Base-by-base conservation (phyloP, 495 filamentous ascomycete genomes). In the Oidiodendron maius region DNA sequence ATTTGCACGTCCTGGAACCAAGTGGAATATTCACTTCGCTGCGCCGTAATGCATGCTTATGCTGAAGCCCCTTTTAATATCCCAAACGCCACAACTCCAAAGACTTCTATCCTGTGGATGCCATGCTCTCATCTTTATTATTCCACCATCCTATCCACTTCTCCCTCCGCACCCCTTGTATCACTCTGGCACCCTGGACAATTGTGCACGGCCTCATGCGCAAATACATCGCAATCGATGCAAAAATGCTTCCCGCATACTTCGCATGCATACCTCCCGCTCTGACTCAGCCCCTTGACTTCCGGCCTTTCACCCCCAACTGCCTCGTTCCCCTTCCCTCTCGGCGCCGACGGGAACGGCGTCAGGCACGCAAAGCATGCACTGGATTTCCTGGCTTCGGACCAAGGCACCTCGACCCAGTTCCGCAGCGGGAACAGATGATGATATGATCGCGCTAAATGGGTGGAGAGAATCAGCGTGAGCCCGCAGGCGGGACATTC, bases 191-290 rank as follows among this genome's bases (percentile, higher is more conserved):
- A 98, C 0, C 90, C 90, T 12, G 93, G 91, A 57, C 93, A 98
- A 61, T 96, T 96, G 63, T 98, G 91, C 35, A 95, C 75, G 3
- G 89, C 80, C 66, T 95, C 88, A 66, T 98, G 93, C 18, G 85
- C 84, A 67, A 88, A 97, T 4, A 96, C 77, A 66, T 97, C 94
- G 61, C 94, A 98, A 62, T 97, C 94, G 55, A 97, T 91, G 73
- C 93, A 98, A 59, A 97, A 98, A 63, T 95, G 89, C 41, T 87
- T 84, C 4, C 73, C 63, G 63, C 93, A 98, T 26, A 77, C 82
- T 51, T 81, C 78, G 64, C 93, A 98, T 50, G 84, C 83, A 61
- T 98, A 98, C 47, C 93, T 74, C 42, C 83, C 82, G 61, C 86
- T 94, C 66, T 91, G 82, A 57, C 89, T 94, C 38, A 87, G 86